These are phyloP conservation scores for Vitis vinifera DNA, from an alignment of 164 flowering plant species.

Conservation along the genomic window DNA sequence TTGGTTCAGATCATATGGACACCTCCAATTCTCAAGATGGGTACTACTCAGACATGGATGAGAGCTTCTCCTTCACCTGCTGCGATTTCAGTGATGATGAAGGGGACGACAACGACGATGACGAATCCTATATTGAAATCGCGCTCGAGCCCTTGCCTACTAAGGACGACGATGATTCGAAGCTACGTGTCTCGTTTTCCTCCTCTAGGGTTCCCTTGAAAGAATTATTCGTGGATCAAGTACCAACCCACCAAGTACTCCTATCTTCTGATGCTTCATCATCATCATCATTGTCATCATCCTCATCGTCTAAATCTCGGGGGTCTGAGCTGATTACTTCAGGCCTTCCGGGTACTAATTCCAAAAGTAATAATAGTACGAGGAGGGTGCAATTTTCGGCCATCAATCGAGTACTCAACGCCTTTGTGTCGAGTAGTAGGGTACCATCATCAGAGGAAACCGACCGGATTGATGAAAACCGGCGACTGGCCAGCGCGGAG, in stretches of 20 bases:
- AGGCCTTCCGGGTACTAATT: no score
- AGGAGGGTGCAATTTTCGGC: not conserved
- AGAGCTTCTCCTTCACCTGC: constrained; percentile 34
- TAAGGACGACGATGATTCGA: not conserved
- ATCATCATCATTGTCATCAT: not conserved
- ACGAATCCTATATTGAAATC: constrained; percentile 36
- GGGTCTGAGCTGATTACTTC: no score
- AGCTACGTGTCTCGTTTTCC: constrained; percentile 33
- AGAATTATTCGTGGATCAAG: no score
- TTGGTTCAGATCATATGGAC: no score
- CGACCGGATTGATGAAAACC: not conserved
- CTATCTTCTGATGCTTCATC: not conserved
- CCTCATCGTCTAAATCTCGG: no score
- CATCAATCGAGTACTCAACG: not conserved
- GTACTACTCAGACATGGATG: constrained; percentile 9
- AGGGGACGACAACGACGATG: constrained; percentile 14
- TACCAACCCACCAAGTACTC: no score
- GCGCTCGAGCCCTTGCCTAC: constrained; percentile 6
- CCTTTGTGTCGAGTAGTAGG: not conserved
- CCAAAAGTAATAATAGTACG: not conserved
- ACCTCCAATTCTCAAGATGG: not conserved
- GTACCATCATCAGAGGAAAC: not conserved
- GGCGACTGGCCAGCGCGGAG: not conserved
- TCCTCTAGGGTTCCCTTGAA: constrained; percentile 5
- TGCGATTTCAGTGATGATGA: constrained; percentile 12